Evolutionary conservation across 495 filamentous ascomycete genomes (phyloP).

Genomic region (Massariosphaeria phaeospora): DNA sequence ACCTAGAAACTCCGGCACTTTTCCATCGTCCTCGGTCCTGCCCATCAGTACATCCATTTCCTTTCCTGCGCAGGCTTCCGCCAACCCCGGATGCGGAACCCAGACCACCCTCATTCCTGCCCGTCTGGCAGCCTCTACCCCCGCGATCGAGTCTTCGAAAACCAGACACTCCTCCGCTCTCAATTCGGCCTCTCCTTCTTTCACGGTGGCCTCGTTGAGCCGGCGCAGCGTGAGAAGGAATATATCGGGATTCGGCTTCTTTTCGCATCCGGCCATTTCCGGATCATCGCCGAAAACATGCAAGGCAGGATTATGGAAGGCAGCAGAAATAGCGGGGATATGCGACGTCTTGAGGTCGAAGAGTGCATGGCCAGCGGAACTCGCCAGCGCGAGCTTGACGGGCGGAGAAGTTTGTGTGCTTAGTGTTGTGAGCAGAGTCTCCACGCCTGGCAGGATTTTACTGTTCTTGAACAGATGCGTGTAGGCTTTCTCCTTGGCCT

Average conservation of each 20-base stretch:
- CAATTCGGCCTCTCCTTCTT: conserved; percentile 23
- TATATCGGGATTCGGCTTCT: conserved; percentile 43
- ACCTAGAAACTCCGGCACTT: neutral
- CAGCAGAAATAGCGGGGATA: neutral
- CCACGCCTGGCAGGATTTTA: conserved; percentile 40
- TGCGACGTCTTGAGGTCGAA: conserved; percentile 20
- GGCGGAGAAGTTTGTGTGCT: neutral
- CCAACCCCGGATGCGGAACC: conserved; percentile 42
- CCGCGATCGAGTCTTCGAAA: conserved; percentile 45
- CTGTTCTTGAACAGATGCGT: conserved; percentile 35
- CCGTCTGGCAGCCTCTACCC: conserved; percentile 44
- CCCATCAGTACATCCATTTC: conserved; percentile 32
- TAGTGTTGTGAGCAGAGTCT: conserved; percentile 37
- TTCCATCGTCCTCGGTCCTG: neutral
- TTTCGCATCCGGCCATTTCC: conserved; percentile 29
- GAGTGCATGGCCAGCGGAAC: conserved; percentile 9
- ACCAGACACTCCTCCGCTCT: conserved; percentile 43
- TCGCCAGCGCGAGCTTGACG: conserved; percentile 13
- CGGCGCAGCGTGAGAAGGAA: conserved; percentile 41
- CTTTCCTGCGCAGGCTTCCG: conserved; percentile 32
- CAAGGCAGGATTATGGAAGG: conserved; percentile 15
- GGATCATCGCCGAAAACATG: conserved; percentile 41
- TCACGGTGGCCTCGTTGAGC: conserved; percentile 32
- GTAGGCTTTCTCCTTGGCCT: conserved; percentile 29
- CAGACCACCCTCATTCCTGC: conserved; percentile 47